Conservation (phyloP, 805 yeast genomes). For the Wickerhamiella slavikovae region DNA sequence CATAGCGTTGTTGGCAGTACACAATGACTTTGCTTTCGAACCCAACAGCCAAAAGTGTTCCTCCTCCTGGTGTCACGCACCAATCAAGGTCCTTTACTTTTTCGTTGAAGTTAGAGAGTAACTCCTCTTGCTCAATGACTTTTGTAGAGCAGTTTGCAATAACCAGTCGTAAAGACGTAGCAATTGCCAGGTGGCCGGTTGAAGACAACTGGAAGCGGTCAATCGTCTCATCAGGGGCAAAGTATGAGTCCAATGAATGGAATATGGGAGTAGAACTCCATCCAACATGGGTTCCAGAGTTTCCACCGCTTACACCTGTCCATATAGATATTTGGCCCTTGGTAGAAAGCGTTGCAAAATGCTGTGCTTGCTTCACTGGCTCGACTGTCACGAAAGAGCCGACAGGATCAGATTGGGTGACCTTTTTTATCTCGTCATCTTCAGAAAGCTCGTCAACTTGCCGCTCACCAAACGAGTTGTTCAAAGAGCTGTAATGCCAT, state of each 20-base stretch:
- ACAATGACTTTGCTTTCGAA: conserved; percentile 40
- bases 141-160: conserved; percentile 66
- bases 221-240: not conserved
- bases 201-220: conserved; percentile 52
- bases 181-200: conserved; percentile 52
- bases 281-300: not conserved
- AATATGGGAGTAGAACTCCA: too few relatives aligned
- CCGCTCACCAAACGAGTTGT: too few relatives aligned
- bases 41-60: conserved; percentile 65
- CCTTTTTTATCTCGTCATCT: too few relatives aligned
- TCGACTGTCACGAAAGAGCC: too few relatives aligned
- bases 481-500: too few relatives aligned
- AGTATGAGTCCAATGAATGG: too few relatives aligned
- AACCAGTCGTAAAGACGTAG: conserved; percentile 35
- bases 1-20: conserved; percentile 70
- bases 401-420: too few relatives aligned
- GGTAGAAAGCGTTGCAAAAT: too few relatives aligned
- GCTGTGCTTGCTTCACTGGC: too few relatives aligned
- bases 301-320: too few relatives aligned
- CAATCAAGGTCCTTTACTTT: conserved; percentile 62
- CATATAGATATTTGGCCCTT: too few relatives aligned
- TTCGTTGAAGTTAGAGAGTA: conserved; percentile 22
- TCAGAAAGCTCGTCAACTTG: too few relatives aligned
- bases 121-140: conserved; percentile 57
- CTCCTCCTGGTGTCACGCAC: conserved; percentile 49